A percentile compares a stretch with the other conserved stretches of the same genome.
These are phyloP conservation scores for Fusarium bactridioides DNA, from an alignment of 2,329 filamentous ascomycete species.

Conservation along the genomic window DNA sequence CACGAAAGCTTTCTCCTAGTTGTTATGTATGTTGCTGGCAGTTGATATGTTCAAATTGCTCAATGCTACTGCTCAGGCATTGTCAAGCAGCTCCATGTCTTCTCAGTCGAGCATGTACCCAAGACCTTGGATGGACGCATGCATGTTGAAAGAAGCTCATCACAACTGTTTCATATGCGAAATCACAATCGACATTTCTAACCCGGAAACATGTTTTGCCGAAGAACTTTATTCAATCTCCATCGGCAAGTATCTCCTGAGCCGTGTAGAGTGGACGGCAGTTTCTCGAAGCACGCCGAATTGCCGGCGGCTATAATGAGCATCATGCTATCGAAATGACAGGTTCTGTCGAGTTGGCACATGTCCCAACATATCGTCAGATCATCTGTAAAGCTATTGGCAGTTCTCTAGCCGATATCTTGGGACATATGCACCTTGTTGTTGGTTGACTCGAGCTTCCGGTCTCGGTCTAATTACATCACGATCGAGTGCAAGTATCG, in stretches of 20 bases:
- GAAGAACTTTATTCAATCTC: not conserved
- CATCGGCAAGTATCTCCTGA: not conserved
- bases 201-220: constrained; percentile 1
- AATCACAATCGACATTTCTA: not conserved
- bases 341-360: not conserved
- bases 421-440: not conserved
- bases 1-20: not conserved
- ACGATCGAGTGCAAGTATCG: not conserved
- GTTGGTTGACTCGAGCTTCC: not conserved
- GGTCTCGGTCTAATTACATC: not conserved
- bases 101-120: not conserved
- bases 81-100: not conserved
- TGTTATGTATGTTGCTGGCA: not conserved
- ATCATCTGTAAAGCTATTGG: constrained; percentile 13
- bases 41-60: not conserved
- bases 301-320: constrained; percentile 11
- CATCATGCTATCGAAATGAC: constrained; percentile 5
- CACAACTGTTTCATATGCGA: not conserved
- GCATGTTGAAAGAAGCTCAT: not conserved
- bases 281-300: not conserved
- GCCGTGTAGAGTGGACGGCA: not conserved
- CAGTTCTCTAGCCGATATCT: not conserved
- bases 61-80: not conserved
- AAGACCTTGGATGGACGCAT: not conserved
- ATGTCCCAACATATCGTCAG: constrained; percentile 8